phyloP scores from a whole-genome alignment of 2,329 filamentous ascomycete species.

The Cladosporium sp. region DNA sequence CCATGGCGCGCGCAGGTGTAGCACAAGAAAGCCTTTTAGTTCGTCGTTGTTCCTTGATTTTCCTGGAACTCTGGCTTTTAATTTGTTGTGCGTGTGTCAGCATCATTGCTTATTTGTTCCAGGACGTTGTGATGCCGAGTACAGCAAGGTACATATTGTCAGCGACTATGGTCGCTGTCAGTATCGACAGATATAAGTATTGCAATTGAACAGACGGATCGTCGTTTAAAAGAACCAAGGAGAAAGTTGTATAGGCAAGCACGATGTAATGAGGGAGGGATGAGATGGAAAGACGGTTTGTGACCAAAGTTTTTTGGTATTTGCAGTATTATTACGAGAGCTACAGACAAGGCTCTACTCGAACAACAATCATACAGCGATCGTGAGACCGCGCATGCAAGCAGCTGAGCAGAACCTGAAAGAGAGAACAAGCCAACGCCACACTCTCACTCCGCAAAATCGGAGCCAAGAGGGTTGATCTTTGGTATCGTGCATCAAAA shows the following conservation, averaged over 20 bases:
- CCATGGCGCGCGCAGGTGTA: not conserved
- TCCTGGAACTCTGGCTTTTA: not conserved
- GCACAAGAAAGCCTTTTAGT: not conserved
- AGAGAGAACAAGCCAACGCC: not conserved
- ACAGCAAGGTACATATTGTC: not conserved
- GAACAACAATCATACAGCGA: not conserved
- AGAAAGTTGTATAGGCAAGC: not conserved
- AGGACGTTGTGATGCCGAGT: not conserved
- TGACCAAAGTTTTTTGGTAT: conserved; percentile 6
- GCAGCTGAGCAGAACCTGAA: not conserved
- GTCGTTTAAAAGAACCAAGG: too few relatives aligned
- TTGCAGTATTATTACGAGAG: conserved; percentile 12
- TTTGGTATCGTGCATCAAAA: not conserved
- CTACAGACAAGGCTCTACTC: not conserved
- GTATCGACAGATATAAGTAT: not conserved
- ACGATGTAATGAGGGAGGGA: not conserved
- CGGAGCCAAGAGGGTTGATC: not conserved
- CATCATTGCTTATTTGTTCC: not conserved
- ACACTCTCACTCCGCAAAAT: not conserved
- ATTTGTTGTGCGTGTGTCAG: not conserved
- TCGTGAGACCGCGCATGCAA: not conserved
- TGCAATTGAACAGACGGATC: not conserved
- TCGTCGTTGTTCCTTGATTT: not conserved
- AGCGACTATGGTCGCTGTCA: not conserved
- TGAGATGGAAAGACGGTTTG: not conserved